Base-by-base conservation (phyloP, 202 grass and related monocot species). In the Schoenoplectus triqueter region DNA sequence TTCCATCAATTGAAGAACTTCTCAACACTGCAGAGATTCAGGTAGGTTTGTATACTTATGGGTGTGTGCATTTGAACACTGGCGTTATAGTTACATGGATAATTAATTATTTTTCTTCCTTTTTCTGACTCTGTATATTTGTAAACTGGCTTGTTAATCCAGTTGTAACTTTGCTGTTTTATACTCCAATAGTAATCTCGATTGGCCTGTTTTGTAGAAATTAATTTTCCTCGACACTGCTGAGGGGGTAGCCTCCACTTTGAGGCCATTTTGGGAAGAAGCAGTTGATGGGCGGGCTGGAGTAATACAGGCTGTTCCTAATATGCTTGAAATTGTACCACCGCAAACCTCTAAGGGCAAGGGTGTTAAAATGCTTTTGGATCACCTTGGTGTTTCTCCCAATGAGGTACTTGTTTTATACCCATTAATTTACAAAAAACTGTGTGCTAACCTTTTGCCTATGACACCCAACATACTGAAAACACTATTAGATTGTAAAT, bases 321-420 rank as follows among this genome's bases (percentile, higher is more conserved):
- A 99, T 86, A 99, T 96, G 96, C 96, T 99, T 73, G 96, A 99
- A 88, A 81, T 99, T 85, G 96, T 99, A 42, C 96, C 93, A 68
- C 85, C 87, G 81, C 80, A 86, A 78, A 99, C 96, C 71, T 96
- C 93, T 0, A 99, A 99, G 80, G 96, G 96, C 60, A 82, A 87
- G 11, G 93, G 96, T 9, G 85, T 99, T 66, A 92, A 92, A 84
- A 86, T 94, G 75, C 89, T 99, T 85, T 57, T 99, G 86, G 78
- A 99, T 72, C 92, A 99, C 64, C 89, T 96, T 69, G 89, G 86
- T 57, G 72, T 99, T 81, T 91, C 86, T 64, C 73, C 89, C 17
- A 86, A 96, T 80, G 90, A 99, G 91, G 96, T 95, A 79, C 39
- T 41, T 21, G 2, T 21, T 59, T 10, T 10, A 31, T 31, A 31